A percentile compares a stretch with the other conserved stretches of the same genome.
Evolutionary conservation across 768 basidiomycete genomes (phyloP).

Genomic region (Phylloporus sp.): DNA sequence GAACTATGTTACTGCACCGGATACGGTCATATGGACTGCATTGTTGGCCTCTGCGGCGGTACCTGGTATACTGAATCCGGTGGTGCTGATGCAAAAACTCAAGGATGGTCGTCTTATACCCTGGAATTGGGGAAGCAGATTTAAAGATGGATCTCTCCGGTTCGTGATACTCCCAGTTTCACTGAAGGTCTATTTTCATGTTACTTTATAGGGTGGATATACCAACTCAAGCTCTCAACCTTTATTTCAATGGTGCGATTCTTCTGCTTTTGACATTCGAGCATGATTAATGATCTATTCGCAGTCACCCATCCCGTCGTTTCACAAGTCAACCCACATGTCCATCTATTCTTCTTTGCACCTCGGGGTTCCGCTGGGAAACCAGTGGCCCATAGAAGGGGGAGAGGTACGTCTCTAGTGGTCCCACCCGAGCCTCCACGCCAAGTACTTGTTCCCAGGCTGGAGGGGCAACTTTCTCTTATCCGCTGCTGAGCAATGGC

Average conservation of each 20-base stretch:
- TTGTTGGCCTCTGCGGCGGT: slow-evolving; percentile 89
- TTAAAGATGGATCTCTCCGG: slow-evolving; percentile 91
- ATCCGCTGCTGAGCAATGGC: slow-evolving; percentile 90
- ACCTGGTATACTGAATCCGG: slow-evolving; percentile 92
- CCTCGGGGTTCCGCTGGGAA: slow-evolving; percentile 85
- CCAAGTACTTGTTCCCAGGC: slow-evolving; percentile 38
- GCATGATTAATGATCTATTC: slow-evolving; percentile 1
- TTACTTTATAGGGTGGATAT: slow-evolving; percentile 74
- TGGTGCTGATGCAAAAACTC: slow-evolving; percentile 91
- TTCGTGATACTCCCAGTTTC: slow-evolving; percentile 23
- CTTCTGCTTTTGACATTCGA: not conserved
- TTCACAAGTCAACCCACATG: slow-evolving; percentile 88
- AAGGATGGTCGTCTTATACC: slow-evolving; percentile 76
- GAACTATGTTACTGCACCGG: slow-evolving; percentile 95
- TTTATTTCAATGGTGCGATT: slow-evolving; percentile 77
- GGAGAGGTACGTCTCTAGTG: slow-evolving; percentile 56
- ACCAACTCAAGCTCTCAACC: slow-evolving; percentile 80
- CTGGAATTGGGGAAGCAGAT: slow-evolving; percentile 93
- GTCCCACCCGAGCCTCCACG: not conserved
- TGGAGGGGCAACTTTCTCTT: slow-evolving; percentile 95
- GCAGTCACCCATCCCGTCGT: slow-evolving; percentile 90
- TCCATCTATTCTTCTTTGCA: slow-evolving; percentile 94
- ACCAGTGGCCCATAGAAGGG: slow-evolving; percentile 91
- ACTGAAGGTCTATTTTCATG: not conserved
- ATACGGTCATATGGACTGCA: slow-evolving; percentile 81